Evolutionary conservation across 331 rosid genomes (phyloP).

Genomic region (Malus hybrid): DNA sequence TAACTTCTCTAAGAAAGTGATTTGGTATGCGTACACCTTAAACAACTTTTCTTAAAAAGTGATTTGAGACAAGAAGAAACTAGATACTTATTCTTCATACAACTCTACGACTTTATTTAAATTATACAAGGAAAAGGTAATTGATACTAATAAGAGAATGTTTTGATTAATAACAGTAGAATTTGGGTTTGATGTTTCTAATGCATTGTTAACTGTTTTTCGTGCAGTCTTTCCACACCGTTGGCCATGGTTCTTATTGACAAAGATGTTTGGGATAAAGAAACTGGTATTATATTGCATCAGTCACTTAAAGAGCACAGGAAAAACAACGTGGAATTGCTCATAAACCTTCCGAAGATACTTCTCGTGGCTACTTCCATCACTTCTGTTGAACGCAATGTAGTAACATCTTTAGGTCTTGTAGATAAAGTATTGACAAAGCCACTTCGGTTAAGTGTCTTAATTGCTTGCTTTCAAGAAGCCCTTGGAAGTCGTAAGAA

Average conservation of each 20-base stretch:
- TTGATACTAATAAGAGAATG: not conserved
- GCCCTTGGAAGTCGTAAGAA: conserved; percentile 51
- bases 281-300: conserved; percentile 25
- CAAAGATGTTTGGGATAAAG: conserved; percentile 72
- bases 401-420: conserved; percentile 49
- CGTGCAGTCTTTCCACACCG: conserved; percentile 37
- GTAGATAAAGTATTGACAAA: conserved; percentile 53
- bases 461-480: conserved; percentile 57
- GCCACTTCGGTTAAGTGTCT: conserved; percentile 62
- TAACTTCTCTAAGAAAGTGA: not conserved
- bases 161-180: not conserved
- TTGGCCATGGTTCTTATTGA: conserved; percentile 70
- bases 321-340: conserved; percentile 29
- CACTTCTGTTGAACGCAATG: conserved; percentile 30
- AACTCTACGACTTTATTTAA: not conserved
- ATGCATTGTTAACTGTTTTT: conserved; percentile 3
- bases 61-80: not conserved
- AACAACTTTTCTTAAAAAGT: not conserved
- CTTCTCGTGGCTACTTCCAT: conserved; percentile 55
- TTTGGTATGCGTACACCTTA: not conserved
- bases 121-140: not conserved
- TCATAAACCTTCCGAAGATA: conserved; percentile 42
- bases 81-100: not conserved
- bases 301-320: conserved; percentile 30
- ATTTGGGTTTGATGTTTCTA: conserved; percentile 13